These are phyloP conservation scores for Amaranthus tricolor DNA, from an alignment of 179 eudicot species.

Conservation along the genomic window DNA sequence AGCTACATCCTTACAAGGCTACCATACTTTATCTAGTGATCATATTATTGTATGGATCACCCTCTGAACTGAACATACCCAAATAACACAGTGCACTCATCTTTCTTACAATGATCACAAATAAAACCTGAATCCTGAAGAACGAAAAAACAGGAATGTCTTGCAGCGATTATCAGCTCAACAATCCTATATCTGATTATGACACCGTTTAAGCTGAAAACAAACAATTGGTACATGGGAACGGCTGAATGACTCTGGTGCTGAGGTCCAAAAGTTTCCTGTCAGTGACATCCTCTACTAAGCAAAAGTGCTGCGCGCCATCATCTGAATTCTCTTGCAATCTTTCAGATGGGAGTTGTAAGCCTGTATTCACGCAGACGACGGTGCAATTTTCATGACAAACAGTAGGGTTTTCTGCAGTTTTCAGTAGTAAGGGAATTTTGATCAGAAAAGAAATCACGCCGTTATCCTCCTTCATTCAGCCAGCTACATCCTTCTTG, in stretches of 20 bases:
- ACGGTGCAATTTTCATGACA: not conserved
- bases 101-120: not conserved
- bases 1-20: not conserved
- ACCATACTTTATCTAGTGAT: not conserved
- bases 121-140: constrained; percentile 17
- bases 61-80: not conserved
- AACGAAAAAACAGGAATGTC: constrained; percentile 42
- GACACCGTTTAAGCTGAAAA: not conserved
- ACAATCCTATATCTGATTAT: not conserved
- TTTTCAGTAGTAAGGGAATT: constrained; percentile 31
- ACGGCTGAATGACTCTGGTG: not conserved
- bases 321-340: constrained; percentile 40
- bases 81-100: not conserved
- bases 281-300: not conserved
- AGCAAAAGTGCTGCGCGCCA: not conserved
- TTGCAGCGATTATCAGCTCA: constrained; percentile 18
- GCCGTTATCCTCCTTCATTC: constrained; percentile 34
- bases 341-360: constrained; percentile 26
- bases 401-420: constrained; percentile 27
- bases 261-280: not conserved
- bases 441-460: constrained; percentile 35
- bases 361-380: not conserved
- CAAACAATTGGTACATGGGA: not conserved
- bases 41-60: not conserved
- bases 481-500: constrained; percentile 71